Conservation (phyloP, 2,329 filamentous ascomycete genomes). For the Xylariaceae sp. region DNA sequence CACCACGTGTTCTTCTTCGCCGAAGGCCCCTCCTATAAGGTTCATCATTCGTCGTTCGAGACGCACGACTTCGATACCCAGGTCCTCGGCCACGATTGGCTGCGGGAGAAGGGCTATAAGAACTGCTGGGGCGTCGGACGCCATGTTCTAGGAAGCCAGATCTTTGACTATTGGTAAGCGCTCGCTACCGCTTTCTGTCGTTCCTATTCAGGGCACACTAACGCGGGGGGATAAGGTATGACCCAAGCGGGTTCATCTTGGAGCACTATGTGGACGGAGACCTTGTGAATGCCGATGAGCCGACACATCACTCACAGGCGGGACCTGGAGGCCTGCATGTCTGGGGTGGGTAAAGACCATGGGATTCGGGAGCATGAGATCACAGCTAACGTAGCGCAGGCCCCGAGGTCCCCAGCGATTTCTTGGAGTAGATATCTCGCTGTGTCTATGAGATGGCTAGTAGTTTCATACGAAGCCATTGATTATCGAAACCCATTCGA, state of each 20-base stretch:
- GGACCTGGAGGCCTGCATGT: slow-evolving; percentile 53
- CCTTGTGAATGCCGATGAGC: slow-evolving; percentile 62
- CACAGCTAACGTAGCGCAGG: slow-evolving; percentile 31
- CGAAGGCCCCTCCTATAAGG: slow-evolving; percentile 55
- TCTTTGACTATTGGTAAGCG: slow-evolving; percentile 75
- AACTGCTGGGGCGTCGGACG: slow-evolving; percentile 75
- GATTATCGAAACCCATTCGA: neutral
- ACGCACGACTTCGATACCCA: slow-evolving; percentile 76
- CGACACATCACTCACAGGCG: slow-evolving; percentile 50
- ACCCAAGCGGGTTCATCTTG: slow-evolving; percentile 67
- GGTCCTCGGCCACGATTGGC: slow-evolving; percentile 72
- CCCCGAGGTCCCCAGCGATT: slow-evolving; percentile 38
- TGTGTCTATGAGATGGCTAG: neutral
- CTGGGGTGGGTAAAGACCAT: slow-evolving; percentile 46
- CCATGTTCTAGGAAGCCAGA: slow-evolving; percentile 73
- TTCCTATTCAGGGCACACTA: neutral
- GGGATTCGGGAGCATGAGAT: no score
- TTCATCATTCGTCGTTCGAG: slow-evolving; percentile 74
- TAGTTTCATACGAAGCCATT: neutral
- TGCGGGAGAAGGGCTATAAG: slow-evolving; percentile 66
- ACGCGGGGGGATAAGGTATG: slow-evolving; percentile 54
- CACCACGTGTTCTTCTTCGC: slow-evolving; percentile 61
- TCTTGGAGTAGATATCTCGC: slow-evolving; percentile 26
- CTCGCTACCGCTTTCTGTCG: no score
- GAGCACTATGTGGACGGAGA: slow-evolving; percentile 77